A percentile compares a stretch with the other conserved stretches of the same genome.
Conservation (phyloP, 2,329 filamentous ascomycete species). For the Ceratocystis eucalypticola region DNA sequence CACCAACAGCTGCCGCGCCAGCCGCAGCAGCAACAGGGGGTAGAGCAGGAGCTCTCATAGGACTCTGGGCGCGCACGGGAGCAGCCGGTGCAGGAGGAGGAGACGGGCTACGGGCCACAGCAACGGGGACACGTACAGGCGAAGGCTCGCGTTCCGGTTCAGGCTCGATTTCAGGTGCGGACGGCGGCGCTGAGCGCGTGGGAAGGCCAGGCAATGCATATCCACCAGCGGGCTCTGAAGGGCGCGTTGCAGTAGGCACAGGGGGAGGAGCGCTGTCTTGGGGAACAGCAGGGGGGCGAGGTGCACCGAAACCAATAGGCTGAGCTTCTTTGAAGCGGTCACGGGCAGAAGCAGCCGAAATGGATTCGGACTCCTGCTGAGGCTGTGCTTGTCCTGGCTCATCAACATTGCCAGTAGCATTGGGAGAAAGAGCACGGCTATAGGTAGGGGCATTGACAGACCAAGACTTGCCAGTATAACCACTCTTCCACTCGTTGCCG, state of each 20-base stretch:
- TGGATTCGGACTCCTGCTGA: conserved; percentile 39
- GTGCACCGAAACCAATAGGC: conserved; percentile 46
- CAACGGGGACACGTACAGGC: conserved; percentile 74
- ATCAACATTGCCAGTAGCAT: conserved; percentile 46
- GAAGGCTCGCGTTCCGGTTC: conserved; percentile 50
- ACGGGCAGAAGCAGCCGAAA: conserved; percentile 59
- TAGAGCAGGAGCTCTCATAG: conserved; percentile 18
- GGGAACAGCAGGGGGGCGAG: conserved; percentile 28
- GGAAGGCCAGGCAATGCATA: conserved; percentile 69
- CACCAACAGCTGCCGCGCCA: conserved; percentile 16
- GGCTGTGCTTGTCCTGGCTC: conserved; percentile 27
- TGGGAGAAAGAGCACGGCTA: conserved; percentile 47
- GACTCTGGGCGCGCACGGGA: conserved; percentile 27
- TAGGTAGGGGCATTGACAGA: conserved; percentile 60
- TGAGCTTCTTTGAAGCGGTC: conserved; percentile 71
- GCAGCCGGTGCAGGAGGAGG: conserved; percentile 27
- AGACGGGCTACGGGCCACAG: conserved; percentile 50
- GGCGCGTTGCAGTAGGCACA: conserved; percentile 27
- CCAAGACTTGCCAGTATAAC: conserved; percentile 83
- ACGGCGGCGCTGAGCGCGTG: conserved; percentile 38
- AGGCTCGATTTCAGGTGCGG: conserved; percentile 43
- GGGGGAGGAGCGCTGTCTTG: conserved; percentile 34
- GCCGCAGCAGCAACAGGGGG: conserved; percentile 15
- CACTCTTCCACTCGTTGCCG: conserved; percentile 74
- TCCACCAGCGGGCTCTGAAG: conserved; percentile 58